Percentiles rank a stretch among this genome's conserved stretches.
These are phyloP conservation scores for Tetratostichococcus sp. DNA, from an alignment of 139 green algal genomes.

Conservation along the genomic window DNA sequence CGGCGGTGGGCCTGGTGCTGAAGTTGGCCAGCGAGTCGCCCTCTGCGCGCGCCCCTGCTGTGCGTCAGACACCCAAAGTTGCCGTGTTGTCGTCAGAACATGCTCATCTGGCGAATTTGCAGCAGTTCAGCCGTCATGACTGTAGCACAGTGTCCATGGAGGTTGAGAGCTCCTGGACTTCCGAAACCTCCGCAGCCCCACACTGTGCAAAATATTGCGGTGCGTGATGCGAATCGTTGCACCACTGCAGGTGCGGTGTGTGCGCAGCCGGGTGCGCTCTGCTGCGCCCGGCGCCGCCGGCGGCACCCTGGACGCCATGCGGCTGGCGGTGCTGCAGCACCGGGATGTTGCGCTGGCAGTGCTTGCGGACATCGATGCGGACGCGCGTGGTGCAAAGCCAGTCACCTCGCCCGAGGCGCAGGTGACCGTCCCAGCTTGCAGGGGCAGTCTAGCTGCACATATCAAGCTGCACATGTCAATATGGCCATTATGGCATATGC, in stretches of 20 bases:
- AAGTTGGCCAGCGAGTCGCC: conserved; percentile 25
- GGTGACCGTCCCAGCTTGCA: background rate
- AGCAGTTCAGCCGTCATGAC: no score
- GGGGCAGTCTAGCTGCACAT: no score
- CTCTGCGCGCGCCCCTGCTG: background rate
- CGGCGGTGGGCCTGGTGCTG: conserved; percentile 29
- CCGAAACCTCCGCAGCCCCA: no score
- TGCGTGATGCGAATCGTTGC: conserved; percentile 1
- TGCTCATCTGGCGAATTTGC: no score
- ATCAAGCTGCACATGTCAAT: no score
- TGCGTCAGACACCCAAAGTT: no score
- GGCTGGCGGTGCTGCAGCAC: conserved; percentile 35
- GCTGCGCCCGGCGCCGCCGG: conserved; percentile 3
- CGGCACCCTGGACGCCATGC: conserved; percentile 30
- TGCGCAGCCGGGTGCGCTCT: background rate
- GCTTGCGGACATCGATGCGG: conserved; percentile 24
- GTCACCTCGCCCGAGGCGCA: background rate
- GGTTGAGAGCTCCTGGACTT: no score
- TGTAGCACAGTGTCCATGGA: no score
- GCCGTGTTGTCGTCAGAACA: no score
- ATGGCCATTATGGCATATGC: no score
- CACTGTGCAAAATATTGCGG: no score
- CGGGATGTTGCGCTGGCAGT: conserved; percentile 20
- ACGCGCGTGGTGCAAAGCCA: background rate
- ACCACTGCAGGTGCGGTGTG: background rate